These are phyloP conservation scores for Asterochloris sp. DNA, from an alignment of 139 green algal genomes.

Conservation along the genomic window DNA sequence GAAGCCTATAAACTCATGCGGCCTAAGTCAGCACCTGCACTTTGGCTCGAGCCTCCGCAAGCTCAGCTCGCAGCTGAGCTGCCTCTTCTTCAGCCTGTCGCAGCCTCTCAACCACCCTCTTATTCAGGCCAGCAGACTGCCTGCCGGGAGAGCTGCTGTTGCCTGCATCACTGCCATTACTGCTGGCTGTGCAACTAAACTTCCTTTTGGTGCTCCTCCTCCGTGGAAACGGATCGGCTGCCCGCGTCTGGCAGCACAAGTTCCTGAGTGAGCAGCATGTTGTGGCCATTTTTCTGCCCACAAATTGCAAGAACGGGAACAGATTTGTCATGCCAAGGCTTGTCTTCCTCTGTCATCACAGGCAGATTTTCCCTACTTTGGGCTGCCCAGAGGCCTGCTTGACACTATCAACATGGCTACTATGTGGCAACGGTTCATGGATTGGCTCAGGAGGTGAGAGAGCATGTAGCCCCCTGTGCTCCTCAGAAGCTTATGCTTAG, in stretches of 20 bases:
- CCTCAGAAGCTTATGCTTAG: not conserved
- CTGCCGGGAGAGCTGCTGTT: too few species aligned
- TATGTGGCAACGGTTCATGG: constrained; percentile 41
- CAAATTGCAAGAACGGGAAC: not conserved
- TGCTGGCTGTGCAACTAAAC: too few species aligned
- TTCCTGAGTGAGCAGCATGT: not conserved
- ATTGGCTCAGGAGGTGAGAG: constrained; percentile 57
- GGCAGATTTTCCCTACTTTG: too few species aligned
- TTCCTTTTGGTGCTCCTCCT: too few species aligned
- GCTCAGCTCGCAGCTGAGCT: constrained; percentile 8
- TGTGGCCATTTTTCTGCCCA: not conserved
- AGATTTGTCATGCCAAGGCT: not conserved
- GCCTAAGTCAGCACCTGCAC: not conserved
- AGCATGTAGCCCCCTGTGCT: constrained; percentile 2
- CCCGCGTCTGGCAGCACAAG: not conserved
- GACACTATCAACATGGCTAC: constrained; percentile 3
- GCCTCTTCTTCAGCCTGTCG: constrained; percentile 20
- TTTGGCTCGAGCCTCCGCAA: constrained; percentile 13
- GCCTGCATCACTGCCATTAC: too few species aligned
- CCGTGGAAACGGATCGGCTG: too few species aligned
- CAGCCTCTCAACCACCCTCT: constrained; percentile 13
- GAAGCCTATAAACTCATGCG: not conserved
- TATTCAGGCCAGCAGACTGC: not conserved
- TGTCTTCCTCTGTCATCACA: not conserved
- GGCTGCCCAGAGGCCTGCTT: not conserved